Evolutionary conservation across 2,329 filamentous ascomycete species (phyloP).

Genomic region (Fusarium sambucinum): DNA sequence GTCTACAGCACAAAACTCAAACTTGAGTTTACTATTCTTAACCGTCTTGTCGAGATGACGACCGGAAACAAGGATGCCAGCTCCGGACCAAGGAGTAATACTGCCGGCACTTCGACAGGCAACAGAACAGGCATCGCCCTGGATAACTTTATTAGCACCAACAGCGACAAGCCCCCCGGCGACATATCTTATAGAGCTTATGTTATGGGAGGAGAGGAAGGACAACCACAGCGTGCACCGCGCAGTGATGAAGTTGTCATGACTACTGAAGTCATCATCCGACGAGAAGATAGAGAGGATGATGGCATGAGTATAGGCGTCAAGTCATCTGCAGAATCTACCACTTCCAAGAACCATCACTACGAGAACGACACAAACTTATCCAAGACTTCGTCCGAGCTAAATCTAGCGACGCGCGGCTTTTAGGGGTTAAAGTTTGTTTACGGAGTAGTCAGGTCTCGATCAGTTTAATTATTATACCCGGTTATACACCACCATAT

Average conservation of each 20-base stretch:
- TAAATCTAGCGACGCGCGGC: slow-evolving; percentile 43
- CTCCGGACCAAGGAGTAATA: slow-evolving; percentile 42
- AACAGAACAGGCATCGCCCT: slow-evolving; percentile 37
- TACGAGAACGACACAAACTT: slow-evolving; percentile 39
- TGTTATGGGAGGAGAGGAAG: slow-evolving; percentile 44
- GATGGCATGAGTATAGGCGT: slow-evolving; percentile 33
- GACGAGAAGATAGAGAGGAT: slow-evolving; percentile 39
- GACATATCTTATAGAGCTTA: slow-evolving; percentile 44
- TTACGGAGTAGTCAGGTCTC: background rate
- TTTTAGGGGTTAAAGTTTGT: slow-evolving; percentile 22
- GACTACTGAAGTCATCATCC: slow-evolving; percentile 45
- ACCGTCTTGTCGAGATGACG: slow-evolving; percentile 53
- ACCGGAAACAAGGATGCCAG: slow-evolving; percentile 45
- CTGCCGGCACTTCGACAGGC: slow-evolving; percentile 10
- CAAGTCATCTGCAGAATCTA: slow-evolving; percentile 37
- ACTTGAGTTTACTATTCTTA: slow-evolving; percentile 57
- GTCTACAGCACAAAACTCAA: slow-evolving; percentile 57
- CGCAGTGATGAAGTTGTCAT: slow-evolving; percentile 42
- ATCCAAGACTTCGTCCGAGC: slow-evolving; percentile 47
- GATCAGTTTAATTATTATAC: slow-evolving; percentile 29
- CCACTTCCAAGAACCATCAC: slow-evolving; percentile 9
- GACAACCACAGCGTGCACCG: background rate
- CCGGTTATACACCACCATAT: slow-evolving; percentile 14
- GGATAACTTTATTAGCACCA: slow-evolving; percentile 40
- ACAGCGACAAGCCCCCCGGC: slow-evolving; percentile 10